A percentile compares a stretch with the other conserved stretches of the same genome.
Evolutionary conservation across 768 basidiomycete species (phyloP).

Genomic region (Mycena rebaudengoi): DNA sequence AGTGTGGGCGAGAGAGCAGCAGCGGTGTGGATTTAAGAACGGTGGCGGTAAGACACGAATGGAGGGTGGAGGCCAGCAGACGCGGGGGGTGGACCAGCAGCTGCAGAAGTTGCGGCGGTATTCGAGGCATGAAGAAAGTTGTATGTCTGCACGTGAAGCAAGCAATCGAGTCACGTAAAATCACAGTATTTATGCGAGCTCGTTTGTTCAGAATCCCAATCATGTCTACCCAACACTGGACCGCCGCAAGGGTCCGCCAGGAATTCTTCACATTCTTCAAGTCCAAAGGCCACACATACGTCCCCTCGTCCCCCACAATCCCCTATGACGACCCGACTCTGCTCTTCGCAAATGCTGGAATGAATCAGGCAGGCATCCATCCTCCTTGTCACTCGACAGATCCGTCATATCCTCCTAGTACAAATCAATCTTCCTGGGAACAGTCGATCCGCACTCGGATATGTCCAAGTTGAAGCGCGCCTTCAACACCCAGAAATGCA

Average conservation of each 20-base stretch:
- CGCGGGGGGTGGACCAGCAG: conserved; percentile 45
- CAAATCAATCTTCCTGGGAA: conserved; percentile 98
- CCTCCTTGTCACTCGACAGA: background rate
- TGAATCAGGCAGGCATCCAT: conserved; percentile 77
- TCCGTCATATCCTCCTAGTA: conserved; percentile 60
- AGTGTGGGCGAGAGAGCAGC: conserved; percentile 32
- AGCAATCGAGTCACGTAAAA: conserved; percentile 14
- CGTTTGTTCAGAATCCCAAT: conserved; percentile 35
- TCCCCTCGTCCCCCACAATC: conserved; percentile 90
- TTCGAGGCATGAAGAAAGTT: conserved; percentile 50
- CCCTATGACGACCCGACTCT: conserved; percentile 98
- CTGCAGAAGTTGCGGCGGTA: conserved; percentile 47
- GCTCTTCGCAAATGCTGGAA: conserved; percentile 97
- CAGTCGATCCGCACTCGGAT: conserved; percentile 93
- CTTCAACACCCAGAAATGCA: conserved; percentile 97
- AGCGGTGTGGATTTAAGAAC: conserved; percentile 24
- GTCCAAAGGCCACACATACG: conserved; percentile 82
- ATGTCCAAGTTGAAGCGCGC: conserved; percentile 92
- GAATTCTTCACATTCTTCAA: conserved; percentile 93
- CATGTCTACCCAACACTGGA: conserved; percentile 67
- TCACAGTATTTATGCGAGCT: conserved; percentile 16
- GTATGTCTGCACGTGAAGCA: conserved; percentile 29
- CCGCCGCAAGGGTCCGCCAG: conserved; percentile 83
- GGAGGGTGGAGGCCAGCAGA: conserved; percentile 27
- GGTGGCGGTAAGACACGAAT: conserved; percentile 23